Conservation (phyloP, 495 filamentous ascomycete genomes). For the Penicillium manginii region DNA sequence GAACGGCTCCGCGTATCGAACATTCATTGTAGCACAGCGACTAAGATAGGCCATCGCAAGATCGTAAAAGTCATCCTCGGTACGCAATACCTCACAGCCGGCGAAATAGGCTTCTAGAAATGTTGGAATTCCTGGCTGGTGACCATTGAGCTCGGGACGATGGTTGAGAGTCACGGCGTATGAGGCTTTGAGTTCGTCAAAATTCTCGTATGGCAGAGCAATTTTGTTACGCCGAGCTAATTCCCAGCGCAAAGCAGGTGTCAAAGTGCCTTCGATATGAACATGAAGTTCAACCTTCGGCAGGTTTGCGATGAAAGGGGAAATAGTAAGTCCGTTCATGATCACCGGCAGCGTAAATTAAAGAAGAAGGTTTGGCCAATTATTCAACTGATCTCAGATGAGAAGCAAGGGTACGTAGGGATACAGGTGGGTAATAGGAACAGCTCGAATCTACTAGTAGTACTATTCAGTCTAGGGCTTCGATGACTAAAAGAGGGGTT, state of each 20-base stretch:
- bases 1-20: conserved; percentile 48
- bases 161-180: conserved; percentile 39
- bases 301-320: conserved; percentile 34
- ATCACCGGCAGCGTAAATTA: neutral
- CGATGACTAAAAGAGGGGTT: conserved; percentile 5
- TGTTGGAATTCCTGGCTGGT: conserved; percentile 35
- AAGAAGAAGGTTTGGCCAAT: neutral
- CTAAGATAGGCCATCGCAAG: conserved; percentile 43
- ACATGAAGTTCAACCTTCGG: conserved; percentile 51
- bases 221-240: conserved; percentile 44
- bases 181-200: conserved; percentile 33
- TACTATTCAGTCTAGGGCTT: too few species aligned
- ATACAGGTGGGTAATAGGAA: too few species aligned
- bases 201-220: conserved; percentile 34
- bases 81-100: conserved; percentile 42
- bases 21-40: conserved; percentile 38
- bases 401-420: too few species aligned
- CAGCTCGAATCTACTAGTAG: too few species aligned
- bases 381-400: neutral
- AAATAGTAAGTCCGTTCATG: conserved; percentile 38
- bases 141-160: conserved; percentile 36
- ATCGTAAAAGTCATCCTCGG: conserved; percentile 46
- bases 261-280: conserved; percentile 50
- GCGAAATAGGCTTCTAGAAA: conserved; percentile 49
- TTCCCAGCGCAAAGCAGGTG: conserved; percentile 40